Evolutionary conservation across 2,329 filamentous ascomycete species (phyloP).

Genomic region (Periconia sp.): DNA sequence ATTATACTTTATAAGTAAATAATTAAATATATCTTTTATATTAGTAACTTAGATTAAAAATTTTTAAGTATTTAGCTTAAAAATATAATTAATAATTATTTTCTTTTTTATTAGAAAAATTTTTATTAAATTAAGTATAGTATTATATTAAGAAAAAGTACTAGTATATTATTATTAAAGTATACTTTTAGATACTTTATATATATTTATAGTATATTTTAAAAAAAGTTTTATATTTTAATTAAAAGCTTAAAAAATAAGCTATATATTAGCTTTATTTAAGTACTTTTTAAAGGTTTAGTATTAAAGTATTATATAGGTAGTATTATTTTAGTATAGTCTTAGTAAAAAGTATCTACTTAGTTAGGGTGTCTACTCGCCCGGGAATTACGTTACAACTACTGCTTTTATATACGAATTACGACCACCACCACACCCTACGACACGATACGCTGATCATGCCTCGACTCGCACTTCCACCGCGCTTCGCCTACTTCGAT

Average conservation of each 20-base stretch:
- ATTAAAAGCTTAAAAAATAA: constrained; percentile 3
- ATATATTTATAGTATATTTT: background rate
- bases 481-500: constrained; percentile 72
- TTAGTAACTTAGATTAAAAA: constrained; percentile 7
- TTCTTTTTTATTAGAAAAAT: constrained; percentile 9
- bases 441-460: too few species aligned
- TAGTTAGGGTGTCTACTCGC: background rate
- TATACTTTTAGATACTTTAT: constrained; percentile 1
- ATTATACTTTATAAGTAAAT: constrained; percentile 4
- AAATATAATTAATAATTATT: constrained; percentile 11
- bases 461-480: constrained; percentile 49
- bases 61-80: constrained; percentile 11
- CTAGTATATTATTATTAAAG: background rate
- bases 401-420: background rate
- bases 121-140: constrained; percentile 4
- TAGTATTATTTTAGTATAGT: background rate
- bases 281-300: background rate
- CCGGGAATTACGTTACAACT: background rate
- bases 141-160: background rate
- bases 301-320: constrained; percentile 1
- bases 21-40: constrained; percentile 14
- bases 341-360: background rate
- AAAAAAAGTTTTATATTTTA: constrained; percentile 1
- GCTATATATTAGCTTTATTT: constrained; percentile 1
- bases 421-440: too few species aligned